Conservation (phyloP, 208 protist species). For the Crithidia brevicula region DNA sequence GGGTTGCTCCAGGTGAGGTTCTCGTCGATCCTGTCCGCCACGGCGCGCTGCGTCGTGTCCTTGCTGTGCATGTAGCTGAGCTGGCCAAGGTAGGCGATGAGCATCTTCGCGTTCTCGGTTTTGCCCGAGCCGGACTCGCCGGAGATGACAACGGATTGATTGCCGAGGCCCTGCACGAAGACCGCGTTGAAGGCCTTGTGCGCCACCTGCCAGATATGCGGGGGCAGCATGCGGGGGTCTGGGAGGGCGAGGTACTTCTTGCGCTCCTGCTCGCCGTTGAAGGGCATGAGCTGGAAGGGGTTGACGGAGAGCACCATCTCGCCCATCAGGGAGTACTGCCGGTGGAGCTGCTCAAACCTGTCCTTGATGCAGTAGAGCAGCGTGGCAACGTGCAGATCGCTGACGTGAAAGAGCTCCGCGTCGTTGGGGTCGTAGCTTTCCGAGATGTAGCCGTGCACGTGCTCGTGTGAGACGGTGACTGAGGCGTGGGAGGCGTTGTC, state of each 20-base stretch:
- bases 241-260: slow-evolving; percentile 68
- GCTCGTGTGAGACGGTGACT: slow-evolving; percentile 36
- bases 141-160: slow-evolving; percentile 94
- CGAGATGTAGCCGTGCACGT: slow-evolving; percentile 80
- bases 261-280: slow-evolving; percentile 82
- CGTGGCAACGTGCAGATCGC: slow-evolving; percentile 90
- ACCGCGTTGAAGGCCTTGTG: slow-evolving; percentile 88
- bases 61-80: slow-evolving; percentile 82
- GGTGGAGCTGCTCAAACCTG: slow-evolving; percentile 78
- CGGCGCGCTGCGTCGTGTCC: slow-evolving; percentile 55
- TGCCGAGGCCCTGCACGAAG: slow-evolving; percentile 69
- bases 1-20: slow-evolving; percentile 89
- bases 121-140: slow-evolving; percentile 96
- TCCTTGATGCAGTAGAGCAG: slow-evolving; percentile 92
- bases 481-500: slow-evolving; percentile 33
- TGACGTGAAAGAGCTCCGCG: slow-evolving; percentile 83
- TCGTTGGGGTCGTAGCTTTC: slow-evolving; percentile 77
- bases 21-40: slow-evolving; percentile 78
- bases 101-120: slow-evolving; percentile 93
- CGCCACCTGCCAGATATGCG: slow-evolving; percentile 92
- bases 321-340: slow-evolving; percentile 93
- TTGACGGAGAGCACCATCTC: slow-evolving; percentile 95
- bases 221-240: slow-evolving; percentile 64
- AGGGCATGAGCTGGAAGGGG: slow-evolving; percentile 87
- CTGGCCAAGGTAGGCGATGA: slow-evolving; percentile 88